Evolutionary conservation across 176 grass and related monocot species (phyloP), one percentile per base, ranked within the genome.

Genomic region (Pontederia crassipes): DNA sequence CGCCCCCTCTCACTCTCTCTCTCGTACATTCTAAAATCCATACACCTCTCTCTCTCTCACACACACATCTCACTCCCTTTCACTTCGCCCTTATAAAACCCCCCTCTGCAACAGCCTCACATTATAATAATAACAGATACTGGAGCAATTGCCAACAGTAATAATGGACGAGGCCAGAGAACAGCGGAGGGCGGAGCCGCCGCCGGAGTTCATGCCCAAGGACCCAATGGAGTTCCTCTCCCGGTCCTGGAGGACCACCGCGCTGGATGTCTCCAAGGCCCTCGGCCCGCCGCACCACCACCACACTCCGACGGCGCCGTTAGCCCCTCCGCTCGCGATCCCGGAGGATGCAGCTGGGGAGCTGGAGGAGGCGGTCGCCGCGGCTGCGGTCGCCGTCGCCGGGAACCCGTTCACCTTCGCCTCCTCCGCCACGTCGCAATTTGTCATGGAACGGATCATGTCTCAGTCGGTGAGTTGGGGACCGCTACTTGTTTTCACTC

Each of bases 191-290:
- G 18, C 28, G 17, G 11, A 50, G 32, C 46, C 9, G 14, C 74
- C 57, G 52, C 70, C 77, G 65, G 85, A 84, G 68, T 40, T 40
- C 32, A 67, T 62, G 8, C 64, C 76, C 46, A 62, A 76, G 2
- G 86, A 90, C 72, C 86, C 86, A 4, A 85, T 96, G 28, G 92
- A 96, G 81, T 88, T 90, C 69, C 81, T 96, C 3, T 85, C 83
- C 0, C 92, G 92, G 2, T 96, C 92, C 15, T 90, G 92, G 92
- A 89, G 80, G 72, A 75, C 77, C 61, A 86, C 90, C 27, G 77
- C 79, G 14, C 48, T 69, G 17, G 85, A 89, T 56, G 85, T 78
- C 15, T 85, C 89, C 46, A 81, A 78, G 55, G 70, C 67, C 45
- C 70, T 89, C 17, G 73, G 46, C 5, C 51, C 51, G 12, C 51